phyloP scores from a whole-genome alignment of 345 rosid species.

The Atalantia buxifolia region DNA sequence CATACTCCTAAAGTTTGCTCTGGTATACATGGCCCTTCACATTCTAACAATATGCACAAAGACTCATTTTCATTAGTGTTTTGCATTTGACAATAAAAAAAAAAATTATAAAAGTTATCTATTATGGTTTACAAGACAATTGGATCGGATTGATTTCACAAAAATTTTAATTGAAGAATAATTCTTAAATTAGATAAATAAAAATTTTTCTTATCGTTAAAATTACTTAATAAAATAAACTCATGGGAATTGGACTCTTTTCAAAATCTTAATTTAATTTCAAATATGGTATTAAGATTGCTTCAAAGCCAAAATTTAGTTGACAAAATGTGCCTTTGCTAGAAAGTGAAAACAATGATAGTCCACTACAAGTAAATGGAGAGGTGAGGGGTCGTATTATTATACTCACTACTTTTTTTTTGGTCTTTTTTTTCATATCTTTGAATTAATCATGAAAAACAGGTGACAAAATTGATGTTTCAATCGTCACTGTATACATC shows the following conservation, averaged over 20 bases:
- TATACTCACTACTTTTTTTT: not conserved
- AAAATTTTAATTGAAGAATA: too few relatives aligned
- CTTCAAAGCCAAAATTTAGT: conserved; percentile 25
- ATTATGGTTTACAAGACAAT: too few relatives aligned
- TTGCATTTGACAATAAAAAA: too few relatives aligned
- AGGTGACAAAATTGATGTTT: not conserved
- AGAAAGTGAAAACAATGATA: conserved; percentile 8
- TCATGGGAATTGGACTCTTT: not conserved
- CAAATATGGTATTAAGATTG: conserved; percentile 2
- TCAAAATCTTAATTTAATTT: not conserved
- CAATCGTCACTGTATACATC: not conserved
- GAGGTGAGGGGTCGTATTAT: conserved; percentile 23
- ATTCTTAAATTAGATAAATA: not conserved
- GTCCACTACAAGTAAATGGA: conserved; percentile 14
- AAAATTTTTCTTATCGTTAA: not conserved
- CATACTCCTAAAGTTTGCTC: too few relatives aligned
- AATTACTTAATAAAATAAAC: not conserved
- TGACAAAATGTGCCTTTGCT: conserved; percentile 9
- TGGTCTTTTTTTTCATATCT: too few relatives aligned
- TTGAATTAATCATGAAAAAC: not conserved
- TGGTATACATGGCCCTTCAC: too few relatives aligned
- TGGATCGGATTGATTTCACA: too few relatives aligned
- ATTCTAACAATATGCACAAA: too few relatives aligned
- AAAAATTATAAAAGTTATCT: too few relatives aligned
- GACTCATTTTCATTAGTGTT: too few relatives aligned